Conservation (phyloP, 2,329 filamentous ascomycete species). For the Thelonectria olida region DNA sequence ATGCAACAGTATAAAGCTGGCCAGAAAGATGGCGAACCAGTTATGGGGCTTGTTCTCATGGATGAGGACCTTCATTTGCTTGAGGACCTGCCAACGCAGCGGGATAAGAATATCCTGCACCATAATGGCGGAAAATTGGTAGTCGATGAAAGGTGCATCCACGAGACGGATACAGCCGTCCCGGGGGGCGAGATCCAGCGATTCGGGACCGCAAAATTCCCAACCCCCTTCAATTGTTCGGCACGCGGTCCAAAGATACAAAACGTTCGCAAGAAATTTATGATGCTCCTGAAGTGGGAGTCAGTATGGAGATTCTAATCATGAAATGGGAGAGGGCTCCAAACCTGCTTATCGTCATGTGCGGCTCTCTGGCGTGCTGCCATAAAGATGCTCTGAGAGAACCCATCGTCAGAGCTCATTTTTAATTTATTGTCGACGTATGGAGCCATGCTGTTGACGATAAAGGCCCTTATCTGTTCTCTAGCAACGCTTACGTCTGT, state of each 20-base stretch:
- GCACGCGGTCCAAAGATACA: not conserved
- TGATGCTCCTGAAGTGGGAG: not conserved
- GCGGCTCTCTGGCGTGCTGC: not conserved
- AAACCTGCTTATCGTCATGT: not conserved
- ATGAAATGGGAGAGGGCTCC: not conserved
- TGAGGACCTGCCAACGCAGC: not conserved
- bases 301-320: not conserved
- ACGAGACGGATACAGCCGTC: not conserved
- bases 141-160: not conserved
- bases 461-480: not conserved
- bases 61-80: not conserved
- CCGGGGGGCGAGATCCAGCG: not conserved
- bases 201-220: not conserved
- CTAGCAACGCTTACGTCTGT: not conserved
- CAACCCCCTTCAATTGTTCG: not conserved
- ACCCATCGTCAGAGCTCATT: not conserved
- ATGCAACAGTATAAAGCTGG: not conserved
- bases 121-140: not conserved
- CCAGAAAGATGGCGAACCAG: not conserved
- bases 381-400: not conserved
- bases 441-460: not conserved
- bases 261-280: not conserved
- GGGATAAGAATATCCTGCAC: not conserved
- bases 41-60: not conserved
- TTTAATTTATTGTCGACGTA: not conserved